Evolutionary conservation across 352 stramenopile species (phyloP).

Genomic region (Phytophthora cactorum): DNA sequence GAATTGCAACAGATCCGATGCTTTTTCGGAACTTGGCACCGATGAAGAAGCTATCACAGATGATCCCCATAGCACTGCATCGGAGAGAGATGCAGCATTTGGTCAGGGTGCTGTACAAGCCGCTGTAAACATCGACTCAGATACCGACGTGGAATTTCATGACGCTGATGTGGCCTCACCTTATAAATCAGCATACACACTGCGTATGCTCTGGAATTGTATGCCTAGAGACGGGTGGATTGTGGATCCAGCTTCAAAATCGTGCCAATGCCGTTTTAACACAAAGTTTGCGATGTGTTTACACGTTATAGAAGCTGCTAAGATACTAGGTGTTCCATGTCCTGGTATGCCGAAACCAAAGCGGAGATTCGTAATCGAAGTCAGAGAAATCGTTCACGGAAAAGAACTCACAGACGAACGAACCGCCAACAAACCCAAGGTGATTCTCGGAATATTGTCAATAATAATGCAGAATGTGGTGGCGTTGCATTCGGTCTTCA

Average conservation of each 20-base stretch:
- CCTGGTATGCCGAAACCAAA: conserved; percentile 1
- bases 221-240: conserved; percentile 2
- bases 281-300: conserved; percentile 10
- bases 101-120: not conserved
- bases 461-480: no score
- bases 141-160: no score
- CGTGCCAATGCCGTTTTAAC: conserved; percentile 12
- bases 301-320: conserved; percentile 14
- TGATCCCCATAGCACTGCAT: no score
- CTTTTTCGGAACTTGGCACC: not conserved
- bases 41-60: not conserved
- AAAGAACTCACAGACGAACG: not conserved
- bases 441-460: no score
- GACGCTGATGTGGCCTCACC: not conserved
- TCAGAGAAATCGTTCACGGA: not conserved
- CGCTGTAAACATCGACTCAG: no score
- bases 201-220: not conserved
- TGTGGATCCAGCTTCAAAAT: not conserved
- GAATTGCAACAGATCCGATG: not conserved
- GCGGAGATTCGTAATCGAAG: not conserved
- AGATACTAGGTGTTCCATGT: not conserved
- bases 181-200: conserved; percentile 14
- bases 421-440: not conserved
- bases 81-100: not conserved
- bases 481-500: not conserved